Evolutionary conservation across 2,329 filamentous ascomycete genomes (phyloP).

Genomic region (Talaromyces sp.): DNA sequence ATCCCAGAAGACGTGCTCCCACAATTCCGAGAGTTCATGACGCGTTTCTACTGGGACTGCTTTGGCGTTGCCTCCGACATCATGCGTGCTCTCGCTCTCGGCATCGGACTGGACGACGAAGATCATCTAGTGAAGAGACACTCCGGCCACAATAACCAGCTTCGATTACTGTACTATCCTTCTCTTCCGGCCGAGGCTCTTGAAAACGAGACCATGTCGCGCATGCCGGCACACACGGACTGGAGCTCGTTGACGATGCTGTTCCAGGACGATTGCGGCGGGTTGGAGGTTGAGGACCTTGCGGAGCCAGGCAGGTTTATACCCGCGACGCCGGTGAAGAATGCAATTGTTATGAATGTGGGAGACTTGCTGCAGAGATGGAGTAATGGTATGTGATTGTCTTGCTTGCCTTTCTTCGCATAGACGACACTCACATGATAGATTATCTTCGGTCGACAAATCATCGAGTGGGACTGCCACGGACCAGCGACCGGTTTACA

Average conservation of each 20-base stretch:
- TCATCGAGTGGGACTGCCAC: slow-evolving; percentile 48
- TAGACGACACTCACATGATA: slow-evolving; percentile 5
- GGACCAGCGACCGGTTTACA: slow-evolving; percentile 31
- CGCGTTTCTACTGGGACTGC: slow-evolving; percentile 45
- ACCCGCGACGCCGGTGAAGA: slow-evolving; percentile 33
- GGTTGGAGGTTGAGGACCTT: slow-evolving; percentile 46
- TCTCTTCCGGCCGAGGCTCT: slow-evolving; percentile 41
- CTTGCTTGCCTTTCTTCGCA: not conserved
- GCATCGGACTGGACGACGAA: slow-evolving; percentile 43
- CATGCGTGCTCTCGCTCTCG: slow-evolving; percentile 43
- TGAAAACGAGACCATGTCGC: slow-evolving; percentile 36
- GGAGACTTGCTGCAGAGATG: slow-evolving; percentile 47
- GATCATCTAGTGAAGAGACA: slow-evolving; percentile 45
- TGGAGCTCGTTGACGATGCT: slow-evolving; percentile 50
- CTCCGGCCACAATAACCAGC: slow-evolving; percentile 52
- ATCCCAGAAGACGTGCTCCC: slow-evolving; percentile 41
- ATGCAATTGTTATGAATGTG: slow-evolving; percentile 44
- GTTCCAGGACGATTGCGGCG: slow-evolving; percentile 49
- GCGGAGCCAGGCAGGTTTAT: slow-evolving; percentile 34
- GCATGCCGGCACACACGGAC: slow-evolving; percentile 51
- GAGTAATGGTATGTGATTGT: slow-evolving; percentile 38
- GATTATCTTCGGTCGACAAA: slow-evolving; percentile 49
- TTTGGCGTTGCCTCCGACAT: slow-evolving; percentile 39
- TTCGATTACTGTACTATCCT: slow-evolving; percentile 57
- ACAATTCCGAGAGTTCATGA: slow-evolving; percentile 45